Percentiles rank a stretch among this genome's conserved stretches.
These are phyloP conservation scores for Eucalyptus sp. DNA, from an alignment of 345 rosid species.

Conservation along the genomic window DNA sequence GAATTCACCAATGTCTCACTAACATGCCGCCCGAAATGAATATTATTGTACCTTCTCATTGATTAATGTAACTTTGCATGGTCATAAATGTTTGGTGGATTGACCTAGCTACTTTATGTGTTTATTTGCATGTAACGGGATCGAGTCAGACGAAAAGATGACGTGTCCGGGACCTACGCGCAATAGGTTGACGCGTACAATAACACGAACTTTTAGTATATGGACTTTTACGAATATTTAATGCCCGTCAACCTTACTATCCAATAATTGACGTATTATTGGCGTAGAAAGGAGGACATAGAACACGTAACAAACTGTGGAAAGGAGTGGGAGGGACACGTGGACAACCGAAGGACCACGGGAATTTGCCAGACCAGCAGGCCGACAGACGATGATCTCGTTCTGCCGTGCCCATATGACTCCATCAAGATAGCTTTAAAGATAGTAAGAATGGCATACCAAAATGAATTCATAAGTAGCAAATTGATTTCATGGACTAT, in stretches of 20 bases:
- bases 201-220: background rate
- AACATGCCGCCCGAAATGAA: background rate
- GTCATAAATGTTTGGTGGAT: background rate
- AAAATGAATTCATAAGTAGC: background rate
- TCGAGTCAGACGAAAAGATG: background rate
- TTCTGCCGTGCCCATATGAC: background rate
- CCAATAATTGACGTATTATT: background rate
- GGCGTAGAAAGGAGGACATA: background rate
- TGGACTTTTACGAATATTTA: background rate
- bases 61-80: background rate
- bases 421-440: background rate
- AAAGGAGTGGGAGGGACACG: background rate
- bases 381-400: background rate
- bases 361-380: background rate
- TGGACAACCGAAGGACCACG: background rate
- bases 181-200: background rate
- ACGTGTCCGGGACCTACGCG: background rate
- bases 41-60: background rate
- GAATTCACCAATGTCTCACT: background rate
- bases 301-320: background rate
- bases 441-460: background rate
- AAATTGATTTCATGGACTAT: background rate
- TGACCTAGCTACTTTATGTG: background rate
- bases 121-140: background rate
- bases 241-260: background rate